phyloP scores from a whole-genome alignment of 2,329 filamentous ascomycete genomes.

The Fusarium sp. region DNA sequence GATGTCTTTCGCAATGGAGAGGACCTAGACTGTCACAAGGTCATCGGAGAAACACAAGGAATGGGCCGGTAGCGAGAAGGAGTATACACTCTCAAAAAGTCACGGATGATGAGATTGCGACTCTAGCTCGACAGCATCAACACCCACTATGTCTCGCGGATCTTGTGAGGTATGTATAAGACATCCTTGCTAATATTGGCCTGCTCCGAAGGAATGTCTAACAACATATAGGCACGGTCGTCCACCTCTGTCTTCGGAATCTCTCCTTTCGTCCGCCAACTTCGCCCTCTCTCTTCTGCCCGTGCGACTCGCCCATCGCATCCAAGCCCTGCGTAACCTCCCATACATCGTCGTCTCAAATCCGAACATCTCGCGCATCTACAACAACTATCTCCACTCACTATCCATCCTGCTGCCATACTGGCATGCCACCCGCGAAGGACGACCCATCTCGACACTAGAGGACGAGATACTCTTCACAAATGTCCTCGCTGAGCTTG shows the following conservation, averaged over 20 bases:
- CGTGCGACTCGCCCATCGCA: constrained; percentile 91
- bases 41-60: not conserved
- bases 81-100: constrained; percentile 54
- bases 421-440: constrained; percentile 63
- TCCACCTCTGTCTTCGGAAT: constrained; percentile 83
- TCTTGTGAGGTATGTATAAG: constrained; percentile 77
- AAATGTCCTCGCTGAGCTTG: constrained; percentile 92
- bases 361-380: constrained; percentile 92
- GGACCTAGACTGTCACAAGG: constrained; percentile 15
- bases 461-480: constrained; percentile 94
- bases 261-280: constrained; percentile 90
- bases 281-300: constrained; percentile 95
- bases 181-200: not conserved
- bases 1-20: constrained; percentile 20
- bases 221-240: constrained; percentile 72
- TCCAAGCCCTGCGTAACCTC: constrained; percentile 91
- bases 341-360: constrained; percentile 99
- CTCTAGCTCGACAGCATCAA: constrained; percentile 81
- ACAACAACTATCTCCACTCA: constrained; percentile 95
- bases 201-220: not conserved
- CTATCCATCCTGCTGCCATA: constrained; percentile 91
- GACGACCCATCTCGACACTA: constrained; percentile 66
- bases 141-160: constrained; percentile 88
- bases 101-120: constrained; percentile 81
- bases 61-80: constrained; percentile 14